Evolutionary conservation across 768 basidiomycete genomes (phyloP), one percentile per base, ranked within the genome.

Genomic region (Rhodotorula babjevae): DNA sequence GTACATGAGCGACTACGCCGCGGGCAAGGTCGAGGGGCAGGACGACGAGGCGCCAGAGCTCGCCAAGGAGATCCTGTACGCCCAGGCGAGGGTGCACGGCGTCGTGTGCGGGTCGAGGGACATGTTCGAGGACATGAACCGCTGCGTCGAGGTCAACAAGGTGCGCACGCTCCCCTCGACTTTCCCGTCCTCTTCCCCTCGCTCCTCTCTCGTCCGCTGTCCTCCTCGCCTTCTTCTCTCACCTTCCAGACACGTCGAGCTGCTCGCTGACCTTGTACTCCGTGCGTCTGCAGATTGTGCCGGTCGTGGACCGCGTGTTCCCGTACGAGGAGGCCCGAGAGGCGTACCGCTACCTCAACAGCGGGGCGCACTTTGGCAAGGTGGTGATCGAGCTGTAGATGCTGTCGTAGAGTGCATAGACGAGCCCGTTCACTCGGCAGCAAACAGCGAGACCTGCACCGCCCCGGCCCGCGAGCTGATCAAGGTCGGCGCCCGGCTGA

Each of bases 351-450:
- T 83, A 87, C 76, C 81, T 87, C 31, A 82, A 84, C 69, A 84
- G 83, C 2, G 86, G 87, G 71, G 82, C 83, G 68, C 86, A 88
- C 77, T 84, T 87, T 31, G 88, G 87, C 25, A 88, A 89, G 80
- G 83, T 87, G 25, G 85, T 86, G 27, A 85, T 87, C 70, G 83
- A 83, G 79, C 84, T 87, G 53, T 36, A 21, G 57, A 23, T 23
- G n/a, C 2, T 15, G 50, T 25, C 19, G 23, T 19, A 49, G 23
- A 49, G 4, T 49, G 23, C 47, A 49, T 49, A 49, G 47, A 49
- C 47, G 47, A 19, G 19, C n/a, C n/a, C n/a, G n/a, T 21, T 23
- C 21, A 1, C 3, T 21, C 19, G 3, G 18, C 19, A 21, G 19
- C 47, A 23, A 4, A 36, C 4, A 36, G 36, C 36, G 44, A 46